Conservation (phyloP, 805 yeast species). For the Ogataea dorogensis region DNA sequence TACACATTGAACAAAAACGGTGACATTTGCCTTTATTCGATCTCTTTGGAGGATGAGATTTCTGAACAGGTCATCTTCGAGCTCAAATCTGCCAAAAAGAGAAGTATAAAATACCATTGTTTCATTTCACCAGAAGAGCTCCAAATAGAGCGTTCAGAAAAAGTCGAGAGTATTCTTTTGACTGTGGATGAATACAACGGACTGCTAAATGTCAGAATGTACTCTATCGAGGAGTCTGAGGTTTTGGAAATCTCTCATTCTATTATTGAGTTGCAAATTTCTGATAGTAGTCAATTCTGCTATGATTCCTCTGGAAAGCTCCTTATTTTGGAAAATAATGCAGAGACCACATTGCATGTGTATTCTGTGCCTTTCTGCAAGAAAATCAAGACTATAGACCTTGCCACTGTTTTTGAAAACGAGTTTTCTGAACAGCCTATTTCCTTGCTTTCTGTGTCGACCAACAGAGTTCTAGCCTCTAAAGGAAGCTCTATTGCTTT, state of each 20-base stretch:
- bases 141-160: slow-evolving; percentile 23
- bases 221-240: slow-evolving; percentile 27
- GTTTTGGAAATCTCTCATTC: slow-evolving; percentile 32
- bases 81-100: slow-evolving; percentile 13
- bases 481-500: slow-evolving; percentile 40
- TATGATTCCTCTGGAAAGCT: slow-evolving; percentile 34
- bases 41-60: slow-evolving; percentile 17
- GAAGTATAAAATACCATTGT: slow-evolving; percentile 21
- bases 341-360: slow-evolving; percentile 20
- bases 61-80: slow-evolving; percentile 10
- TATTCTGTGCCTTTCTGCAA: slow-evolving; percentile 35
- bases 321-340: slow-evolving; percentile 23
- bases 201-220: slow-evolving; percentile 26
- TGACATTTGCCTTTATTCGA: slow-evolving; percentile 25
- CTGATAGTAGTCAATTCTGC: slow-evolving; percentile 17
- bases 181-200: slow-evolving; percentile 21
- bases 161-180: slow-evolving; percentile 22
- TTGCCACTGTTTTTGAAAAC: slow-evolving; percentile 22
- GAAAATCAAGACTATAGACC: slow-evolving; percentile 31
- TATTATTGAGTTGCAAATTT: slow-evolving; percentile 21
- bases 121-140: slow-evolving; percentile 29
- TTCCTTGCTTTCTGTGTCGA: slow-evolving; percentile 41
- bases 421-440: slow-evolving; percentile 29
- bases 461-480: slow-evolving; percentile 47
- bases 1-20: slow-evolving; percentile 36